phyloP scores from a whole-genome alignment of 108 stramenopile genomes.

The Cyclotella kingstonii region DNA sequence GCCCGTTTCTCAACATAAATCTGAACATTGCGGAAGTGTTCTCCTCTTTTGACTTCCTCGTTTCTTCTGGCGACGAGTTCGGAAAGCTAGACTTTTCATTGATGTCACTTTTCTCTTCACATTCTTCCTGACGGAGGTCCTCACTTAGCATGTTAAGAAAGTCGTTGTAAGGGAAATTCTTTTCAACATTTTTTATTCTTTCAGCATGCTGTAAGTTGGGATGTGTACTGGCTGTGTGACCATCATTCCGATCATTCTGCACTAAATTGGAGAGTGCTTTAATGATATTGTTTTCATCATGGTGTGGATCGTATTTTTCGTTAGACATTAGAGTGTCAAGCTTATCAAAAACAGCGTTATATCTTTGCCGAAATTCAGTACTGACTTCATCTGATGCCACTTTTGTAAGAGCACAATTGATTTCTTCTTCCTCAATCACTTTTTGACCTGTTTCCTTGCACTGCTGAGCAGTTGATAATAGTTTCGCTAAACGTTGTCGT shows the following conservation, averaged over 20 bases:
- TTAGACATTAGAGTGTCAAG: conserved; percentile 40
- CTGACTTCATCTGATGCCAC: conserved; percentile 4
- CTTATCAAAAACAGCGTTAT: conserved; percentile 38
- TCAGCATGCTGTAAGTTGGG: background rate
- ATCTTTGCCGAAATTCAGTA: conserved; percentile 18
- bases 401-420: conserved; percentile 6
- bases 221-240: background rate
- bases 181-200: background rate
- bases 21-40: too few species aligned
- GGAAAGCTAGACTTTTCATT: too few species aligned
- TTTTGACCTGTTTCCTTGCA: conserved; percentile 3
- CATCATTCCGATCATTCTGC: background rate
- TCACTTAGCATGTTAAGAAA: too few species aligned
- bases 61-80: too few species aligned
- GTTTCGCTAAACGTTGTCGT: conserved; percentile 73
- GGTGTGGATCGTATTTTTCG: conserved; percentile 28
- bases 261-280: conserved; percentile 7
- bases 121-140: too few species aligned
- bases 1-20: too few species aligned
- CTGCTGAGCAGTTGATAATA: conserved; percentile 29
- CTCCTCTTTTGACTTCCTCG: too few species aligned
- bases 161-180: too few species aligned
- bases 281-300: conserved; percentile 25
- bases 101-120: too few species aligned
- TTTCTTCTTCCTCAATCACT: background rate